Evolutionary conservation across 352 stramenopile species (phyloP).

Genomic region (Phytopythium vexans): DNA sequence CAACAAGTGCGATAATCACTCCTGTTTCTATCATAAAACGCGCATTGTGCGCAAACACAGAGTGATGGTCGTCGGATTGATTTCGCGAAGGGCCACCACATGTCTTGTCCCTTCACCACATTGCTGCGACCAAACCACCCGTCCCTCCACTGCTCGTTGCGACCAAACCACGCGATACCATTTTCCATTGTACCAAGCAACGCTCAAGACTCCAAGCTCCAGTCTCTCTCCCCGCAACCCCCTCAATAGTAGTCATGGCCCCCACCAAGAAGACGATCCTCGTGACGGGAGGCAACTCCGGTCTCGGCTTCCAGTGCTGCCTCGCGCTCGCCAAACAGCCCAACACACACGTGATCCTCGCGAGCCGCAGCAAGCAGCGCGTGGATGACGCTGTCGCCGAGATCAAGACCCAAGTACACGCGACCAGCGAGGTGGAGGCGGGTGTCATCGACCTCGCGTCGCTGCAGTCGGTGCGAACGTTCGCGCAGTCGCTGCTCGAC

Average conservation of each 20-base stretch:
- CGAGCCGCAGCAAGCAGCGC: slow-evolving; percentile 1
- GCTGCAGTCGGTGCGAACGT: not conserved
- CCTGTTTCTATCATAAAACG: no score
- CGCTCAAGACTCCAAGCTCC: no score
- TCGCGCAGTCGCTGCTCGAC: not conserved
- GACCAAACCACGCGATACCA: no score
- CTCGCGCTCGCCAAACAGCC: slow-evolving; percentile 4
- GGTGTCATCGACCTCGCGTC: not conserved
- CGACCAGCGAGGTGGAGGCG: slow-evolving; percentile 1
- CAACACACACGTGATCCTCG: slow-evolving; percentile 13
- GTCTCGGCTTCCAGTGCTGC: no score
- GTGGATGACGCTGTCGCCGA: slow-evolving; percentile 9
- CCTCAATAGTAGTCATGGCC: not conserved
- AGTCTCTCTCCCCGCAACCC: no score
- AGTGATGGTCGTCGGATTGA: not conserved
- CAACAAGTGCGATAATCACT: no score
- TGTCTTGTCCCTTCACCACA: not conserved
- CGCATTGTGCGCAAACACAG: not conserved
- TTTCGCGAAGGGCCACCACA: not conserved
- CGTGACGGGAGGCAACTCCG: slow-evolving; percentile 5
- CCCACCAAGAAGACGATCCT: not conserved
- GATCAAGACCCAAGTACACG: not conserved
- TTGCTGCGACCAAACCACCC: not conserved
- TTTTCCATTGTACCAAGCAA: no score
- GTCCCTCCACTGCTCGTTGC: not conserved